Evolutionary conservation across 306 rosid genomes (phyloP), one percentile per base, ranked within the genome.

Genomic region (Dryas drummondii): DNA sequence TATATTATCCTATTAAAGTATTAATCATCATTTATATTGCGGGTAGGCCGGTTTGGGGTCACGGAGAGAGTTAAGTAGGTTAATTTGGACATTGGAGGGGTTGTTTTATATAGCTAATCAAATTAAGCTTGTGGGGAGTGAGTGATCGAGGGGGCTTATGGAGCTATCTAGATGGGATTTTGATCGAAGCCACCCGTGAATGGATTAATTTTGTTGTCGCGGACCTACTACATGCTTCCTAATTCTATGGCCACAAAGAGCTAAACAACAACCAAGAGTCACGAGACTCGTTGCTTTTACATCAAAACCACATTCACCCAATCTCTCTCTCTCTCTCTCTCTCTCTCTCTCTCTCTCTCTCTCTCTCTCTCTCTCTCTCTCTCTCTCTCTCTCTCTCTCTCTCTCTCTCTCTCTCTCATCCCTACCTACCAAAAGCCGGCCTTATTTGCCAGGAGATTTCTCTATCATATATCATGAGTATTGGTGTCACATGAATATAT

Each of bases 261-360:
- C 91, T 68, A 88, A 71, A 79, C 82, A 85, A 87, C 92, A 91
- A 89, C n/a, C 40, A 65, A 87, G 83, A 87, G 88, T 91, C 97
- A 91, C 94, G 92, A 64, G 84, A 54, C 9, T 17, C 37, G 27
- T 78, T 61, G 56, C 86, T 73, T 81, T 83, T 66, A 60, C 82
- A 68, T 75, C 79, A 79, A 62, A 49, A 14, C 56, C 83, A 79
- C 79, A 74, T 73, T 71, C 83, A 83, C 72, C 57, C 76, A 50
- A 0, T 22, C 22, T 22, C 22, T 22, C 22, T 22, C 22, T 22
- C 22, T 22, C 22, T 22, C 22, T 22, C 22, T 22, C 22, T 22
- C 22, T 22, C 22, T 22, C 22, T 22, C 22, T 22, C 22, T 22
- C 22, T 22, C 22, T 22, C 22, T 22, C 22, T 22, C 22, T 22